Base-by-base conservation (phyloP, 2,329 filamentous ascomycete genomes). In the Immersiporthe knoxdaviesiana region DNA sequence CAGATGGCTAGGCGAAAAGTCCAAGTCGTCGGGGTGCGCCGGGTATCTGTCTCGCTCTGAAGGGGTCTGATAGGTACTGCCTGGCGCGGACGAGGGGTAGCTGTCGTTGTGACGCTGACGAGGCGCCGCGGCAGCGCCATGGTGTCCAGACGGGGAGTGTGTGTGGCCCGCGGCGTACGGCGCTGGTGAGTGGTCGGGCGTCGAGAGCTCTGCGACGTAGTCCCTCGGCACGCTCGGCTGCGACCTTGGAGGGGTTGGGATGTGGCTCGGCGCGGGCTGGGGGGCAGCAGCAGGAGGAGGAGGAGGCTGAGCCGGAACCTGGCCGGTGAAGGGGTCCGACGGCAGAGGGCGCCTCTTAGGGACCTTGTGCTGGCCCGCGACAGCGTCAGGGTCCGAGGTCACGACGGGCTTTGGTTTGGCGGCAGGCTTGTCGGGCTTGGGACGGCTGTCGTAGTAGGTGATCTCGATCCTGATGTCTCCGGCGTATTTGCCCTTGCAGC, bases 391-490 rank as follows among this genome's bases (percentile, higher is more conserved):
- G 39, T 80, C 80, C 7, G 81, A 72, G 30, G 77, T 72, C 63
- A 79, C 74, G 56, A 79, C 74, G 56, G 79, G 77, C 74, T 81
- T 88, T 69, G 85, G 81, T 76, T 87, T 90, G 71, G 88, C 85
- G 10, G 81, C 81, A 1, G 85, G 81, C 80, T 91, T 94, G 70
- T 97, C 93, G 16, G 87, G 86, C 80, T 96, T 96, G 27, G 93
- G 92, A 35, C 95, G 87, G 68, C 87, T 90, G 79, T 99, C 96
- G 83, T 98, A 99, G 81, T 92, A 99, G 56, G 96, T 99, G 80
- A 97, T 90, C 81, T 99, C 96, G 72, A 99, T 91, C 73, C 95
- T 88, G 72, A 99, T 90, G 79, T 98, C 95, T 67, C 96, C 96
- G 8, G 96, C 95, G 76, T 98, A 99, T 84, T 97, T 97, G 72